A percentile compares a stretch with the other conserved stretches of the same genome.
Evolutionary conservation across 495 filamentous ascomycete species (phyloP).

Genomic region (Apodospora peruviana): DNA sequence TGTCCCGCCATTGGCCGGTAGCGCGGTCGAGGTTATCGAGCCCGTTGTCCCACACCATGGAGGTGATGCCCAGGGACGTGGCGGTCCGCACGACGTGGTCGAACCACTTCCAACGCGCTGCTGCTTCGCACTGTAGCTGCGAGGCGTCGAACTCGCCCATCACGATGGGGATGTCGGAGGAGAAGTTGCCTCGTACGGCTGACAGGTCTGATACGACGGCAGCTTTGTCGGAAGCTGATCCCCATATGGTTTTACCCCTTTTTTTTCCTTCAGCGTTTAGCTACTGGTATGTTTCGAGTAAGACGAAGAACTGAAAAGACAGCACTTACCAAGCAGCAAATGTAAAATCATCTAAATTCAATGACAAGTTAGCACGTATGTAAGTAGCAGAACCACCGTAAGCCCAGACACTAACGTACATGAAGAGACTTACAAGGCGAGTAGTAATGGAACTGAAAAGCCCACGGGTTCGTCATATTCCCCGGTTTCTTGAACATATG

Average conservation of each 20-base stretch:
- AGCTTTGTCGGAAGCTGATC: constrained; percentile 48
- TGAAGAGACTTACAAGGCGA: constrained; percentile 39
- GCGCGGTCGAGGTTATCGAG: constrained; percentile 41
- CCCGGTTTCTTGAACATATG: constrained; percentile 48
- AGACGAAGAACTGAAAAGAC: neutral
- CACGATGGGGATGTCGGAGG: constrained; percentile 44
- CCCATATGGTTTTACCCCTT: constrained; percentile 57
- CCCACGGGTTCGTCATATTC: constrained; percentile 52
- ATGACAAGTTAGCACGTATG: neutral
- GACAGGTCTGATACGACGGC: constrained; percentile 46
- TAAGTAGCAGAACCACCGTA: constrained; percentile 23
- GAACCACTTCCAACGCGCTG: constrained; percentile 53
- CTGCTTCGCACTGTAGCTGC: constrained; percentile 43
- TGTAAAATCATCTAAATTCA: constrained; percentile 35
- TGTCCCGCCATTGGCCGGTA: constrained; percentile 45
- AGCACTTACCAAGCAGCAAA: constrained; percentile 36
- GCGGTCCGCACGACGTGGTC: constrained; percentile 48
- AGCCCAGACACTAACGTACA: neutral
- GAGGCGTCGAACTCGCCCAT: constrained; percentile 56
- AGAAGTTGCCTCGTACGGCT: constrained; percentile 47
- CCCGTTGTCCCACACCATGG: constrained; percentile 57
- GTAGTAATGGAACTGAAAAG: constrained; percentile 61
- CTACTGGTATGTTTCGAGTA: neutral
- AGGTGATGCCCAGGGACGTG: constrained; percentile 38
- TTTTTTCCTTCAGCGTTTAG: neutral